Evolutionary conservation across 1,139 yeast genomes (phyloP), one percentile per base, ranked within the genome.

Genomic region (Hyphopichia buzzinii): DNA sequence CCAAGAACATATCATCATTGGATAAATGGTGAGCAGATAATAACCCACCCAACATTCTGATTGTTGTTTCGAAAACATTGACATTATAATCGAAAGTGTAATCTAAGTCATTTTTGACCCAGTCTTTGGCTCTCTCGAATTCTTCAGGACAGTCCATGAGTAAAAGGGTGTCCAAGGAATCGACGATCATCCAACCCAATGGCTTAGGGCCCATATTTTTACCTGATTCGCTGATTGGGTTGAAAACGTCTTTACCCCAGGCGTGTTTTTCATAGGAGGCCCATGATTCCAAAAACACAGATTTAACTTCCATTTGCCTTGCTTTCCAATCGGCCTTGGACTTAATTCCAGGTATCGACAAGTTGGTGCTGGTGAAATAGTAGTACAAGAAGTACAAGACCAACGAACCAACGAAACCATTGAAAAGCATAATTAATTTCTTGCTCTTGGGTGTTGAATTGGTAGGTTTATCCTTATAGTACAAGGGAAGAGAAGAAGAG

Each of bases 171-270:
- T 92, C 97, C 38, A 92, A 61, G 1, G 95, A 74, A 57, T 90
- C 97, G 6, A 90, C 95, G 50, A 90, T 83, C 58, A 90, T 86
- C 97, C 97, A 90, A 2, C 98, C 98, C 48, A 90, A 62, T 1
- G 97, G 97, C 39, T 72, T 60, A 6, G 81, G 81, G 1, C 88
- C 90, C 89, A 88, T 84, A 52, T 88, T 85, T 40, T 74, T 67
- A n/a, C 88, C 89, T 1, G 51, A 57, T 37, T 79, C 75, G 11
- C 73, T 57, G 14, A 84, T 55, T 0, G 97, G 76, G 43, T 60
- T 64, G 36, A 51, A 62, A 1, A 50, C 59, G 44, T 62, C 68
- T 36, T 49, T 52, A 3, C 97, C 97, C 94, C 95, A 89, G 0
- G 87, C 97, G 49, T 84, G 72, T 34, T 71, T 63, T 36, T 77